Percentiles rank a stretch among this genome's conserved stretches.
Evolutionary conservation across 1,139 yeast genomes (phyloP).

Genomic region (Geotrichum candidum): DNA sequence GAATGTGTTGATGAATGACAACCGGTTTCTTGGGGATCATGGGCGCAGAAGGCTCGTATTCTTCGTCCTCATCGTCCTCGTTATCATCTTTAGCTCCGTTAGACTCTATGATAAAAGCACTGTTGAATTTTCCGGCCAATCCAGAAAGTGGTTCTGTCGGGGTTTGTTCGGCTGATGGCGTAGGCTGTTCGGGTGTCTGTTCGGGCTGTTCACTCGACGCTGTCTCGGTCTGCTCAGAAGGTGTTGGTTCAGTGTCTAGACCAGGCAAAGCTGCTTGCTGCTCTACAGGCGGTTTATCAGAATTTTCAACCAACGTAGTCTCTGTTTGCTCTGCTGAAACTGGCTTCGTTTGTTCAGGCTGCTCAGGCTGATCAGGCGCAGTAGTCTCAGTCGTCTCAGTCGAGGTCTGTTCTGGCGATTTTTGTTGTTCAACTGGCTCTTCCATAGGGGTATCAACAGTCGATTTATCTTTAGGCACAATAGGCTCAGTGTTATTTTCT

Average conservation of each 20-base stretch:
- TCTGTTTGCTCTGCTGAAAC: not conserved
- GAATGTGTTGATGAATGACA: not conserved
- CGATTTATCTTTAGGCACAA: not conserved
- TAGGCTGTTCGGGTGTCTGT: not conserved
- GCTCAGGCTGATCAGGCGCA: not conserved
- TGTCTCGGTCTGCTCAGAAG: no score
- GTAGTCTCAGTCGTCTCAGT: not conserved
- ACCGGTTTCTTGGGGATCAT: constrained; percentile 8
- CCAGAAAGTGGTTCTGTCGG: not conserved
- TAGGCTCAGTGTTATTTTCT: not conserved
- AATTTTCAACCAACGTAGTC: not conserved
- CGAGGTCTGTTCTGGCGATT: not conserved
- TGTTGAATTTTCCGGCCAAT: not conserved
- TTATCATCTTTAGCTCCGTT: not conserved
- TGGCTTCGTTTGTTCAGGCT: not conserved
- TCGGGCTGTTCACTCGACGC: no score
- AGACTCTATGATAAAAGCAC: constrained; percentile 7
- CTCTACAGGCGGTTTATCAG: not conserved
- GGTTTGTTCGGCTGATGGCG: not conserved
- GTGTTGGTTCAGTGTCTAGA: not conserved
- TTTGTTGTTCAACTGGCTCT: not conserved
- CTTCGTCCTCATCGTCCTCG: constrained; percentile 11
- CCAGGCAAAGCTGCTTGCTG: not conserved
- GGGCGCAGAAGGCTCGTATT: constrained; percentile 15
- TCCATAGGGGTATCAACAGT: not conserved